A percentile compares a stretch with the other conserved stretches of the same genome.
Conservation (phyloP, 2,329 filamentous ascomycete genomes). For the Talaromyces sp. region DNA sequence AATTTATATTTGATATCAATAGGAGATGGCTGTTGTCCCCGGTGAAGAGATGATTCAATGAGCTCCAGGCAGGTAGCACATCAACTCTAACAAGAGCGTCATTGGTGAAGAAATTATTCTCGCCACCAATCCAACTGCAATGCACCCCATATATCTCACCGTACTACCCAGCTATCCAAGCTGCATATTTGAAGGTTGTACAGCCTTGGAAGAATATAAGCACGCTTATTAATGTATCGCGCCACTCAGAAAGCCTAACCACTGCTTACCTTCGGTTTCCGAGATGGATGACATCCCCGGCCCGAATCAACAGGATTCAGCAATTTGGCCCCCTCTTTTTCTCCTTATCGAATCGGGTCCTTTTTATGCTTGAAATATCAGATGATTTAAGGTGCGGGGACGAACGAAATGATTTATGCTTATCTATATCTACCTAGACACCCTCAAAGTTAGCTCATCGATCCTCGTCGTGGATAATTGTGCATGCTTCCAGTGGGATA, state of each 20-base stretch:
- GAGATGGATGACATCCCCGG: background rate
- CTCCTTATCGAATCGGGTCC: background rate
- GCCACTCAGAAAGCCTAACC: background rate
- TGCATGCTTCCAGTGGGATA: background rate
- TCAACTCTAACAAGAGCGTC: background rate
- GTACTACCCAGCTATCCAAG: background rate
- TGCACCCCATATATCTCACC: background rate
- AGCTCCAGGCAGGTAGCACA: too few relatives aligned
- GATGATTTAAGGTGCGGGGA: background rate
- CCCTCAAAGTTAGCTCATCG: background rate
- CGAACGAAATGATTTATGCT: background rate
- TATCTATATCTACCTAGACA: background rate
- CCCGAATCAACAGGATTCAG: background rate
- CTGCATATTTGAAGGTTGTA: background rate
- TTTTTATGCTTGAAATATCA: background rate
- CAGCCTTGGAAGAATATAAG: background rate
- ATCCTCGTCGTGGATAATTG: background rate
- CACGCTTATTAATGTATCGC: background rate
- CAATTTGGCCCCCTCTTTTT: background rate
- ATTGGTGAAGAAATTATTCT: background rate
- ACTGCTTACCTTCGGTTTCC: background rate
- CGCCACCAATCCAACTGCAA: background rate
- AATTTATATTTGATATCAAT: background rate
- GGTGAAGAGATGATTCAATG: background rate
- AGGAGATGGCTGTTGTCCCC: background rate